Percentiles rank a stretch among this genome's conserved stretches.
phyloP scores from a whole-genome alignment of 768 basidiomycete genomes.

The Chalciporus pseudorubinellus region DNA sequence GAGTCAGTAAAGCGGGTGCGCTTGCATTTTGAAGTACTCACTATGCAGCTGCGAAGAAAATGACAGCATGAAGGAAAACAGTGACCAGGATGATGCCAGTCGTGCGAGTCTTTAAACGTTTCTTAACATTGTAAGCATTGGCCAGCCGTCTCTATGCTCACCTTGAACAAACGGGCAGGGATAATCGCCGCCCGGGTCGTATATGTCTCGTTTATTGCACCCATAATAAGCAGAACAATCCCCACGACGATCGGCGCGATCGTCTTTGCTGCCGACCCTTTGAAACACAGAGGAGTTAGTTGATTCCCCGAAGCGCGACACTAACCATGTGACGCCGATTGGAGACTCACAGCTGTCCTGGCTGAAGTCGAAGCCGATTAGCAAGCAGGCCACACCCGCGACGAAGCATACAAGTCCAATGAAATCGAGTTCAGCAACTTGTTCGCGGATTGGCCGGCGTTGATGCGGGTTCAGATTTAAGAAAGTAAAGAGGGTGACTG shows the following conservation, averaged over 20 bases:
- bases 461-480: constrained; percentile 70
- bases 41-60: constrained; percentile 49
- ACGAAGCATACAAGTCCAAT: constrained; percentile 58
- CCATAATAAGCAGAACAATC: constrained; percentile 44
- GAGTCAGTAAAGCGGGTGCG: not conserved
- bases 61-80: constrained; percentile 59
- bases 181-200: constrained; percentile 65
- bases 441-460: constrained; percentile 51
- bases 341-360: constrained; percentile 55
- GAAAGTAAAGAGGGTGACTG: constrained; percentile 61
- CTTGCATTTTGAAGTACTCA: not conserved
- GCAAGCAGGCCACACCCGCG: constrained; percentile 57
- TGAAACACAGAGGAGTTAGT: not conserved
- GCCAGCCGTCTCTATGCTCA: constrained; percentile 16
- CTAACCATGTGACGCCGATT: not conserved
- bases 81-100: constrained; percentile 56
- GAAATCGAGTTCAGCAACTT: constrained; percentile 65
- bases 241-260: constrained; percentile 60
- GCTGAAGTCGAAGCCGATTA: constrained; percentile 70
- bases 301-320: too few relatives aligned
- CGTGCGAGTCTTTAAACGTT: constrained; percentile 53
- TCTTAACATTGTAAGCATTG: not conserved
- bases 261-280: constrained; percentile 56
- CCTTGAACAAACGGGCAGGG: constrained; percentile 69
- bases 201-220: constrained; percentile 51